Evolutionary conservation across 345 rosid genomes (phyloP), one percentile per base, ranked within the genome.

Genomic region (Rhodomyrtus tomentosa): DNA sequence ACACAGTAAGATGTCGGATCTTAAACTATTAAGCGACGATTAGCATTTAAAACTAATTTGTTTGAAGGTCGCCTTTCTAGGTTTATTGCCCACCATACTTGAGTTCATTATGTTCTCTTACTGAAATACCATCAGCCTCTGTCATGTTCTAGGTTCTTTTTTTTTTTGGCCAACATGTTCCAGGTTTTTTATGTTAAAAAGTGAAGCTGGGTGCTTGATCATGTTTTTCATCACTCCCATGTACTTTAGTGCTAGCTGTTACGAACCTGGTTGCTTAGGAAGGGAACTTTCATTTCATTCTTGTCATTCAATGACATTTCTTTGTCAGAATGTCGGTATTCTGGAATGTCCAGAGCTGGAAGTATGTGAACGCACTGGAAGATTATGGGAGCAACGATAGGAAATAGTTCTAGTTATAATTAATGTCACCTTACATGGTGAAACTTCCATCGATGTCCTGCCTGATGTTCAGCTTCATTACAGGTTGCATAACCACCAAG

Each of bases 401-500:
- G 45, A 68, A 68, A 36, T 68, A 18, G 24, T 68, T 18, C 79
- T 68, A 68, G 79, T 68, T 45, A 68, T 68, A 40, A 68, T 68
- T 36, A 62, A 62, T 62, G 22, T 62, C 74, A 29, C 25, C 79
- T 36, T 68, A 68, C 79, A 20, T 68, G 79, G 5, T 40, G 40
- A 68, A 68, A 45, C 79, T 62, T 62, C 76, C 76, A 62, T 42
- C 79, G 7, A 32, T 68, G 14, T 68, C 79, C 79, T 68, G 25
- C 45, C 79, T 68, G 79, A 68, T 68, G 79, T 68, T 68, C 79
- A 68, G 45, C 13, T 68, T 68, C 45, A 68, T 53, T 9, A 29
- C 89, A 91, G 93, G 92, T 83, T 90, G 92, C 87, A 91, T 91
- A 82, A 91, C 93, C 80, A 91, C 93, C 50, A 91, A 91, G 93